Base-by-base conservation (phyloP, 139 green algal species). In the Haematococcus sp. region DNA sequence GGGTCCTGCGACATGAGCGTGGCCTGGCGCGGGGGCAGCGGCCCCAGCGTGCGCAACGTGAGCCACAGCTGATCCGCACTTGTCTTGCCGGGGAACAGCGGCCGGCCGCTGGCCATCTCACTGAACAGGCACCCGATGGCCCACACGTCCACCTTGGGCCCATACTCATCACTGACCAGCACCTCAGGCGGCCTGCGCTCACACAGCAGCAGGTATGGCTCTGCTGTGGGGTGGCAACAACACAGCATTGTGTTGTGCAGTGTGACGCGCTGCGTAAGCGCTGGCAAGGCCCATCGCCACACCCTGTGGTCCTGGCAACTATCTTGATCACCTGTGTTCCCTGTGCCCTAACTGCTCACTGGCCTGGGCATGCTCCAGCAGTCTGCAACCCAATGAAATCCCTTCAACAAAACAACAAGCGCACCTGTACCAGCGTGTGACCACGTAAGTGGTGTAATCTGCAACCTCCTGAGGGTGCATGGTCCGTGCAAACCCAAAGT, bases 401-500 rank as follows among this genome's bases (percentile, higher is more conserved):
- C n/a, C n/a, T n/a, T n/a, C n/a, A n/a, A n/a, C n/a, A n/a, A n/a
- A n/a, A n/a, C n/a, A n/a, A n/a, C n/a, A n/a, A n/a, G n/a, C n/a
- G n/a, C 40, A 49, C 58, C 68, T 56, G 68, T 76, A 81, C 90
- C 88, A 96, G 0, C 91, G 79, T 0, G 91, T 96, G 52, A 89
- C 84, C 19, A 94, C 87, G 67, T 91, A 91, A 1, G 88, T 79
- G 0, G 84, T 92, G 20, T 91, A 73, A 0, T 61, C 27, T 32
- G 65, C 72, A 16, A 49, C 59, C 0, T 58, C 67, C 13, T 54
- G 55, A 16, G 32, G 61, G 32, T 43, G 87, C 54, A 59, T 71
- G 1, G 49, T 63, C 3, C 90, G 80, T 28, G 91, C 89, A 80
- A 95, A 94, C 16, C 93, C 92, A 82, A 97, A 96, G 80, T 97